Percentiles rank a stretch among this genome's conserved stretches.
These are phyloP conservation scores for Bisporella sp. DNA, from an alignment of 2,329 filamentous ascomycete genomes.

Conservation along the genomic window DNA sequence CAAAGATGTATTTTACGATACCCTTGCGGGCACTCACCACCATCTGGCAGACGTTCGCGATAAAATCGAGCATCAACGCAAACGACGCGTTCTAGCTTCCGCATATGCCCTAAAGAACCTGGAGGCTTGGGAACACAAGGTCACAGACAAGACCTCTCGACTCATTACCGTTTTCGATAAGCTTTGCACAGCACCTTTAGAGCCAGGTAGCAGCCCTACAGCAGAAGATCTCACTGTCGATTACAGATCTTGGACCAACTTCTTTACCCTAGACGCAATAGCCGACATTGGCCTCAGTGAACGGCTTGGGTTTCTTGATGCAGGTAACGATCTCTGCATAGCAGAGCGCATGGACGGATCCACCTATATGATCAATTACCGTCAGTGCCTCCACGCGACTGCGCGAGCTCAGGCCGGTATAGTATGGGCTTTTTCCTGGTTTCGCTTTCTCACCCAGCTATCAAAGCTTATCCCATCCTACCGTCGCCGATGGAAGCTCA, in stretches of 20 bases:
- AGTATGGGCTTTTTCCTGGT: conserved; percentile 45
- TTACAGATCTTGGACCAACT: conserved; percentile 44
- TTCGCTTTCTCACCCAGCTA: conserved; percentile 38
- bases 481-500: conserved; percentile 31
- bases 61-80: conserved; percentile 43
- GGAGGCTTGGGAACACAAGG: conserved; percentile 47
- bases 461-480: conserved; percentile 40
- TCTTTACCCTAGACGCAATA: conserved; percentile 50
- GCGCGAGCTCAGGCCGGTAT: conserved; percentile 43
- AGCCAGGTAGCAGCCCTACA: conserved; percentile 18
- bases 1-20: conserved; percentile 41
- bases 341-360: conserved; percentile 39
- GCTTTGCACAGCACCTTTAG: conserved; percentile 30
- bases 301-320: conserved; percentile 43
- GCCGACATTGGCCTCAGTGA: conserved; percentile 47
- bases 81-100: conserved; percentile 41
- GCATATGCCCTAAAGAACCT: conserved; percentile 48
- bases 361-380: conserved; percentile 38
- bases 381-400: conserved; percentile 43
- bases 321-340: conserved; percentile 37
- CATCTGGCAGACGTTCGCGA: conserved; percentile 46
- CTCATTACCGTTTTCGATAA: conserved; percentile 38
- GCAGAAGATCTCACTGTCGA: conserved; percentile 39
- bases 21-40: conserved; percentile 39
- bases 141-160: conserved; percentile 41